phyloP scores from a whole-genome alignment of 2,329 filamentous ascomycete genomes.

The Fusarium lateritium region DNA sequence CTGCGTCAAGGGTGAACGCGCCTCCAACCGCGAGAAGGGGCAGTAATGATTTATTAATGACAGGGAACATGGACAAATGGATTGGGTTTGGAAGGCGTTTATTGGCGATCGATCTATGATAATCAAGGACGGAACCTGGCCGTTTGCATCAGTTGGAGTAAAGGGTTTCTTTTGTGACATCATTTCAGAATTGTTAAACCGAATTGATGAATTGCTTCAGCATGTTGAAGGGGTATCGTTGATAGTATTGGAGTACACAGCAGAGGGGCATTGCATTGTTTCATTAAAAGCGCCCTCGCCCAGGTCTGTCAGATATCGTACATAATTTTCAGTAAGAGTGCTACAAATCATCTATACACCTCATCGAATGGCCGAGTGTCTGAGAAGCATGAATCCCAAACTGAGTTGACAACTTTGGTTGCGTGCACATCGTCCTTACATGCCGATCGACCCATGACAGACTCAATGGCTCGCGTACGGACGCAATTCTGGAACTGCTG shows the following conservation, averaged over 20 bases:
- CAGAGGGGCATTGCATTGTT: conserved; percentile 27
- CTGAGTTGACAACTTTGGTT: conserved; percentile 89
- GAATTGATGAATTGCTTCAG: conserved; percentile 34
- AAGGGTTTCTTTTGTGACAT: conserved; percentile 43
- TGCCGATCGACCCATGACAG: conserved; percentile 81
- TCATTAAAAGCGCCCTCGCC: conserved; percentile 27
- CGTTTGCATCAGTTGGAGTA: conserved; percentile 53
- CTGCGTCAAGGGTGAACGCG: conserved; percentile 77
- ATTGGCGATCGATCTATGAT: conserved; percentile 34
- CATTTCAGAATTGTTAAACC: conserved; percentile 28
- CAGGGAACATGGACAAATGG: conserved; percentile 29
- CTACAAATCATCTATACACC: conserved; percentile 79
- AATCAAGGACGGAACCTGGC: conserved; percentile 37
- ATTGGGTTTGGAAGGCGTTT: conserved; percentile 42
- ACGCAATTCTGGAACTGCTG: conserved; percentile 97
- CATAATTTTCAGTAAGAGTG: conserved; percentile 31
- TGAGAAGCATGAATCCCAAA: conserved; percentile 98
- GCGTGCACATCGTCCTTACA: conserved; percentile 92
- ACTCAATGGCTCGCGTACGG: conserved; percentile 82
- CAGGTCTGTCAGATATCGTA: conserved; percentile 40
- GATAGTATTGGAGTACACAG: conserved; percentile 43
- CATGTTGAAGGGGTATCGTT: conserved; percentile 46
- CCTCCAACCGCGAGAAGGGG: conserved; percentile 64
- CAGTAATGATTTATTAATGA: conserved; percentile 45
- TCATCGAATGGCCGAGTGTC: conserved; percentile 98